Conservation (phyloP, 2,329 filamentous ascomycete species). For the Cladosporium cucumerinum region DNA sequence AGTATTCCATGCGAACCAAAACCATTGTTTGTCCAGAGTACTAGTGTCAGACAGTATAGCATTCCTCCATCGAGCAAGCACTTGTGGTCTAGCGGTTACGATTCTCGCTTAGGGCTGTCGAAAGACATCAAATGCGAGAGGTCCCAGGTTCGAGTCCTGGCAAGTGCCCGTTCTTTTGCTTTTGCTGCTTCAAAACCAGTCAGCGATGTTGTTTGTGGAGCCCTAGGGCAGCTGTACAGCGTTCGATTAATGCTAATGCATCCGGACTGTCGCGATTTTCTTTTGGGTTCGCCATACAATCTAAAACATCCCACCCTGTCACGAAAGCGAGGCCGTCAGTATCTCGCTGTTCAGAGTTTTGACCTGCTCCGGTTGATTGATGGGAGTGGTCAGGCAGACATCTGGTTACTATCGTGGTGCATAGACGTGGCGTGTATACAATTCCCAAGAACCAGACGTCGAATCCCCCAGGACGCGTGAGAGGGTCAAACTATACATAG, state of each 20-base stretch:
- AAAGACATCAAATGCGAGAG: slow-evolving; percentile 6
- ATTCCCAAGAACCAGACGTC: neutral
- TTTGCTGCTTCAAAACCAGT: neutral
- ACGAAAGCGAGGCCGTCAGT: neutral
- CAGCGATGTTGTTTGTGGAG: neutral
- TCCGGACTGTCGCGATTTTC: neutral
- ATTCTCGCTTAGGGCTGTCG: slow-evolving; percentile 13
- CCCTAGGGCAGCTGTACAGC: neutral
- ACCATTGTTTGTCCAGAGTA: neutral
- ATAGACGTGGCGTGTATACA: neutral
- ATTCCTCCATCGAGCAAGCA: neutral
- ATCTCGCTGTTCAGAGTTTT: neutral
- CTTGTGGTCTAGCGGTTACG: slow-evolving; percentile 14
- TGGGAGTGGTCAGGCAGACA: neutral
- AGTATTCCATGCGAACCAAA: neutral
- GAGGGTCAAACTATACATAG: neutral
- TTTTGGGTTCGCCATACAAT: neutral
- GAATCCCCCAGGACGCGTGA: neutral
- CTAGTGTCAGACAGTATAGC: accelerated
- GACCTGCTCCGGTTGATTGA: neutral
- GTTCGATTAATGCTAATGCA: neutral
- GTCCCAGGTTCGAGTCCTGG: slow-evolving; percentile 15
- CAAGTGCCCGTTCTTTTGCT: slow-evolving; percentile 2
- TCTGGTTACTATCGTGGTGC: neutral
- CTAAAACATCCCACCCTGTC: neutral